Evolutionary conservation across 208 protist genomes (phyloP).

Genomic region (Strigomonas galati): DNA sequence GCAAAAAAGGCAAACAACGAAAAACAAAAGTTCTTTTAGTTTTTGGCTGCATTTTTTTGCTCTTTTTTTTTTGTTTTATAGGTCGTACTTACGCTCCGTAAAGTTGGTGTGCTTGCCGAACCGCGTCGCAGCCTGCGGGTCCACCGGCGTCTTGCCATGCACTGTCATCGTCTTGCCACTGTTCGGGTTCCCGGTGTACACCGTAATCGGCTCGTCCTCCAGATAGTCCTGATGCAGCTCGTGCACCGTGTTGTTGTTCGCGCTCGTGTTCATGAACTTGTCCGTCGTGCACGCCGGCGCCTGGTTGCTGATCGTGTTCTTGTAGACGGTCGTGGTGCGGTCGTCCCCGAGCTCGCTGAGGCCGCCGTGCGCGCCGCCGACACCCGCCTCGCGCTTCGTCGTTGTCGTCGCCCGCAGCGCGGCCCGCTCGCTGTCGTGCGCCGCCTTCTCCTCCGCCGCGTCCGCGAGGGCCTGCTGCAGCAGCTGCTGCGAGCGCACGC

Average conservation of each 20-base stretch:
- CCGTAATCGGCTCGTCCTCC: conserved; percentile 74
- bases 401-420: conserved; percentile 15
- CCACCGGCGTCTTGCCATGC: conserved; percentile 79
- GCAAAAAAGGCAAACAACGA: conserved; percentile 10
- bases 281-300: neutral
- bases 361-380: conserved; percentile 21
- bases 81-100: conserved; percentile 69
- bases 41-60: neutral
- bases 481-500: conserved; percentile 63
- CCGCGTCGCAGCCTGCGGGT: conserved; percentile 41
- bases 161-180: conserved; percentile 82
- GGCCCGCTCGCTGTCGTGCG: conserved; percentile 16
- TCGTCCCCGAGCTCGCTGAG: conserved; percentile 14
- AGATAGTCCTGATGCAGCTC: conserved; percentile 64
- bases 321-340: conserved; percentile 33
- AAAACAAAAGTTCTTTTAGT: neutral
- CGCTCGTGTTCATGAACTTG: neutral
- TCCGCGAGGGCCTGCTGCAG: conserved; percentile 51
- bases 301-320: conserved; percentile 37
- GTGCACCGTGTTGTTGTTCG: conserved; percentile 26
- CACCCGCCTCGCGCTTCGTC: conserved; percentile 9
- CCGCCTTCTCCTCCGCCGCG: conserved; percentile 39
- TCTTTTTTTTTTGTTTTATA: conserved; percentile 8
- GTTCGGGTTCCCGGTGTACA: conserved; percentile 82
- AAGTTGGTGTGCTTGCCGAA: conserved; percentile 86